Evolutionary conservation across 176 grass and related monocot genomes (phyloP).

Genomic region (Poa pratensis): DNA sequence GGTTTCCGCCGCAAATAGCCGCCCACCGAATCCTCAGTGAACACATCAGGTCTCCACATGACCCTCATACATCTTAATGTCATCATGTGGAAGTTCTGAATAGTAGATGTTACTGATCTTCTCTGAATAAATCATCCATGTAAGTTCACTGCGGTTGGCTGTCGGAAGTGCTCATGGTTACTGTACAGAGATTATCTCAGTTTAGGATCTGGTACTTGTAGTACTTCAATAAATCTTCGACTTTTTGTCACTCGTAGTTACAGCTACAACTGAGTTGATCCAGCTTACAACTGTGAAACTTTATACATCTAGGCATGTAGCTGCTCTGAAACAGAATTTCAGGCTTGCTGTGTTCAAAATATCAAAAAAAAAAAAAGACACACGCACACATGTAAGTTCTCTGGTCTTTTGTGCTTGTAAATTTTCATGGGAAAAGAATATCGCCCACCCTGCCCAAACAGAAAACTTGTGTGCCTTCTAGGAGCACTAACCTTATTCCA

Average conservation of each 20-base stretch:
- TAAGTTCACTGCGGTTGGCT: background rate
- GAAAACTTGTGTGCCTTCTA: too few relatives aligned
- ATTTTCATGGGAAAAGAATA: too few relatives aligned
- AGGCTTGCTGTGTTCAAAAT: too few relatives aligned
- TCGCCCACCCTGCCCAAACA: too few relatives aligned
- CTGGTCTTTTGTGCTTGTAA: too few relatives aligned
- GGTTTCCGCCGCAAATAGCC: conserved; percentile 53
- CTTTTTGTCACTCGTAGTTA: background rate
- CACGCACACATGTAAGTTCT: too few relatives aligned
- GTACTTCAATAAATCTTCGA: conserved; percentile 23
- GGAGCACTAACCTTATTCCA: too few relatives aligned
- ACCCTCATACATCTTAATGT: background rate
- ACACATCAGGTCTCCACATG: background rate
- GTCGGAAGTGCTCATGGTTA: conserved; percentile 14
- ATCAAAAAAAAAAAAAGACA: too few relatives aligned
- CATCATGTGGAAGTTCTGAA: background rate
- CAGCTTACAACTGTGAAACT: background rate
- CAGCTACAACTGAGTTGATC: background rate
- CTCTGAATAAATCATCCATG: conserved; percentile 32
- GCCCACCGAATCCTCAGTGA: conserved; percentile 60
- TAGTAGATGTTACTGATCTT: background rate
- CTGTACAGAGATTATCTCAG: conserved; percentile 32
- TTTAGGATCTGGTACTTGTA: background rate
- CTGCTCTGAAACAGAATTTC: too few relatives aligned
- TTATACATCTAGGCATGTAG: background rate